Conservation (phyloP, 495 filamentous ascomycete species). For the Gamarada debralockiae region DNA sequence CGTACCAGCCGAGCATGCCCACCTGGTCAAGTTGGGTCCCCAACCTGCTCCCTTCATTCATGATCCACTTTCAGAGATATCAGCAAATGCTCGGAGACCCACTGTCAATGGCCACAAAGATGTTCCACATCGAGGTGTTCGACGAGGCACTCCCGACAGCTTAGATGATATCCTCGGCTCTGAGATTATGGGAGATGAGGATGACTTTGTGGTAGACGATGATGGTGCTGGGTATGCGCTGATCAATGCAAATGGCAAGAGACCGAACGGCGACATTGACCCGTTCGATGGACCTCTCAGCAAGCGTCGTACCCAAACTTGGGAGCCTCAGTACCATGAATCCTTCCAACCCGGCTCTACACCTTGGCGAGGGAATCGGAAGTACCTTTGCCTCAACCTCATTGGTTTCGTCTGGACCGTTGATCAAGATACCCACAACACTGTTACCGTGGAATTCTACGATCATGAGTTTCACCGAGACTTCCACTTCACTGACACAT, state of each 20-base stretch:
- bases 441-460: constrained; percentile 96
- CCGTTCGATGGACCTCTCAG: constrained; percentile 18
- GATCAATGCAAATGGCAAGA: constrained; percentile 64
- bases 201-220: constrained; percentile 90
- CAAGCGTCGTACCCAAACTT: constrained; percentile 40
- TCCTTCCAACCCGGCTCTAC: constrained; percentile 92
- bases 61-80: constrained; percentile 69
- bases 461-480: constrained; percentile 87
- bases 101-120: constrained; percentile 54
- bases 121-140: constrained; percentile 28
- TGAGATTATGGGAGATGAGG: constrained; percentile 40
- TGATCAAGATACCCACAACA: constrained; percentile 90
- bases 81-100: constrained; percentile 56
- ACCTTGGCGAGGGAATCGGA: constrained; percentile 88
- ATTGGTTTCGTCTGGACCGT: constrained; percentile 96
- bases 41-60: constrained; percentile 84
- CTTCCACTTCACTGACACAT: constrained; percentile 97
- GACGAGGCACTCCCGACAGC: constrained; percentile 40
- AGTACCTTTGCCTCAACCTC: constrained; percentile 90
- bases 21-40: constrained; percentile 51
- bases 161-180: constrained; percentile 52
- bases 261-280: constrained; percentile 46
- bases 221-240: constrained; percentile 89
- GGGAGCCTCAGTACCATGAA: constrained; percentile 69
- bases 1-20: constrained; percentile 59